Evolutionary conservation across 768 basidiomycete genomes (phyloP), one percentile per base, ranked within the genome.

Genomic region (Collybiopsis luxurians): DNA sequence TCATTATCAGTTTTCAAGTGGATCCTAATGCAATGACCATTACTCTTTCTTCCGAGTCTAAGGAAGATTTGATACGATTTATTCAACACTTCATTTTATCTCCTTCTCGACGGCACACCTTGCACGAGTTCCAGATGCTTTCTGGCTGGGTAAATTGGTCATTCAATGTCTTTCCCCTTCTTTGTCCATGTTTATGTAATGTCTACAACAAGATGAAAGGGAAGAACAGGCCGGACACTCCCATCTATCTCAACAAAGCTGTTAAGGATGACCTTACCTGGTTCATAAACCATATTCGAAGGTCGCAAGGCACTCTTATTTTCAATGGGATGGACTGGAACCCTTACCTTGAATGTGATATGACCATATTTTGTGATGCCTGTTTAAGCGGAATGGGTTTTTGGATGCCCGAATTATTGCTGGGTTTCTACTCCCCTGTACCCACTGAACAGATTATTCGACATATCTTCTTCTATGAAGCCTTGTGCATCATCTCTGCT

Each of bases 1-100:
- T 51, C 11, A 64, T 69, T 55, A 68, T 71, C 51, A 67, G 72
- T 24, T 69, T 71, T 48, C 13, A 59, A 0, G 62, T 71, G 15
- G 66, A 72, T 46, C 30, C 63, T 0, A 50, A 62, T 19, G 24
- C 13, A 1, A 64, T 68, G 58, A 51, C 56, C 0, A 57, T 67
- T 47, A 56, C 62, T 1, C 19, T 55, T n/a, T 26, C 52, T 11
- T 1, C 36, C 2, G 36, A 53, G 24, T n/a, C 57, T 0, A 40
- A 55, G 0, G 2, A 11, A 0, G 52, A 59, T 0, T 61, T 73
- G 3, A 53, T 70, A 1, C 2, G 11, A 0, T 27, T 21, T 1
- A 17, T 70, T 11, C 6, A 12, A 0, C 53, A 57, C 0, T 68
- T 73, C 45, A 57, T 34, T 17, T 51, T 13, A 2, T 27, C 57